Evolutionary conservation across 805 yeast species (phyloP), one percentile per base, ranked within the genome.

Genomic region (Yamadazyma ubonensis): DNA sequence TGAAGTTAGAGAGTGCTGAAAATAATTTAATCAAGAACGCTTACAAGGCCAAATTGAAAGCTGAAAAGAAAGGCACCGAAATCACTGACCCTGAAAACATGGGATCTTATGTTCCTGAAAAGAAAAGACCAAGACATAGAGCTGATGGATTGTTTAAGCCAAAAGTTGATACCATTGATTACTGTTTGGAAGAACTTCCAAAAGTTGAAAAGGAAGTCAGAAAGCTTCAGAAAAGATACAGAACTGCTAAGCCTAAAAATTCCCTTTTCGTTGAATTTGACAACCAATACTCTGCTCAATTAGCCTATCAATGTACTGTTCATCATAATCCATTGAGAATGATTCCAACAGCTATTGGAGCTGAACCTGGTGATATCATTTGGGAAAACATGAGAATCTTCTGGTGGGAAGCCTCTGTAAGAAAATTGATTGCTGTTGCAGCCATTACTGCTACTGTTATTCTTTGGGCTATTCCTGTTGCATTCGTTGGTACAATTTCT

Each of bases 401-500:
- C 51, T 85, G 93, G 90, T 83, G 87, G 84, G 95, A 85, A 60
- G 65, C 81, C 52, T 57, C 82, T 14, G 64, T 68, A 9, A 72
- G 91, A 65, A 58, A 64, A 23, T 58, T 71, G 19, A 70, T 71
- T 39, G 79, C 90, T 0, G 41, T 64, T 25, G 67, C 76, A 11
- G 79, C 78, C 2, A 75, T 83, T 39, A 51, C 63, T 16, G 85
- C 80, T 1, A 52, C 82, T 31, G 69, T 83, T 38, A 77, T 91
- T 34, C 88, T 89, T 65, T 91, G 98, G 98, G 82, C 96, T 30
- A 81, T 91, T 52, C 99, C 99, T 7, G 97, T 91, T 28, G 96
- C 97, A n/a, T 89, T 88, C 54, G 96, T 91, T 37, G 98, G 98
- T 77, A 76, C 80, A 52, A 83, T 93, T 48, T 91, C 98, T 17